These are phyloP conservation scores for Trypanosoma scelopori DNA, from an alignment of 208 protist species.

Conservation along the genomic window DNA sequence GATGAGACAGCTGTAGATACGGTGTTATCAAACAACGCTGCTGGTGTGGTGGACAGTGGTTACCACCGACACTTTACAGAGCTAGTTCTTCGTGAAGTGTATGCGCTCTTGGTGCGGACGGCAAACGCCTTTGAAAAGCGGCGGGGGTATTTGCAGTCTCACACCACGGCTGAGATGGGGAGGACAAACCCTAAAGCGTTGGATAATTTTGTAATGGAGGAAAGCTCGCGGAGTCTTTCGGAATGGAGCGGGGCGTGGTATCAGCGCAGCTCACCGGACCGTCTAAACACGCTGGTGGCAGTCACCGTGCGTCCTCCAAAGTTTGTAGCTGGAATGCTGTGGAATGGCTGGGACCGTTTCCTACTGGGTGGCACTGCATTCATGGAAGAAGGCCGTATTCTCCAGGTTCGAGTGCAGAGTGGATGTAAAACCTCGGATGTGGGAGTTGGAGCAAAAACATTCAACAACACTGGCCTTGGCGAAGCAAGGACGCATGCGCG, in stretches of 20 bases:
- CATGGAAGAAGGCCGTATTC: constrained; percentile 64
- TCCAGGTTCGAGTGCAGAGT: constrained; percentile 26
- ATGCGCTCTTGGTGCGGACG: constrained; percentile 4
- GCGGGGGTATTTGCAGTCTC: constrained; percentile 14
- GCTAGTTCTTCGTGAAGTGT: constrained; percentile 19
- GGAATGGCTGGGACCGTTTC: constrained; percentile 51
- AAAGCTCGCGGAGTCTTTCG: constrained; percentile 19
- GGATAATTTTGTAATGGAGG: not conserved
- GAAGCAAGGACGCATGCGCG: constrained; percentile 21
- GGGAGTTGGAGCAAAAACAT: not conserved
- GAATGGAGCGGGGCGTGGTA: constrained; percentile 22
- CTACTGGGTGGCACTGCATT: constrained; percentile 70
- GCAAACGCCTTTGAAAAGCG: constrained; percentile 1
- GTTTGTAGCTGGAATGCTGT: constrained; percentile 60
- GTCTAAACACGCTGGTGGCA: constrained; percentile 2
- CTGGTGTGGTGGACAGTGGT: constrained; percentile 4
- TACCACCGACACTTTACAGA: constrained; percentile 33
- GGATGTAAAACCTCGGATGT: not conserved
- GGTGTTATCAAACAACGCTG: constrained; percentile 2
- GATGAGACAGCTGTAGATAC: constrained; percentile 20
- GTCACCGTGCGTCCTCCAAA: constrained; percentile 63
- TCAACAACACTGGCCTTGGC: not conserved
- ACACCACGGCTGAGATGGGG: not conserved
- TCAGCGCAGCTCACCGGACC: not conserved
- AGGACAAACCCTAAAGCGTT: not conserved